Base-by-base conservation (phyloP, 176 grass and related monocot genomes). In the Saccharum officinarum region DNA sequence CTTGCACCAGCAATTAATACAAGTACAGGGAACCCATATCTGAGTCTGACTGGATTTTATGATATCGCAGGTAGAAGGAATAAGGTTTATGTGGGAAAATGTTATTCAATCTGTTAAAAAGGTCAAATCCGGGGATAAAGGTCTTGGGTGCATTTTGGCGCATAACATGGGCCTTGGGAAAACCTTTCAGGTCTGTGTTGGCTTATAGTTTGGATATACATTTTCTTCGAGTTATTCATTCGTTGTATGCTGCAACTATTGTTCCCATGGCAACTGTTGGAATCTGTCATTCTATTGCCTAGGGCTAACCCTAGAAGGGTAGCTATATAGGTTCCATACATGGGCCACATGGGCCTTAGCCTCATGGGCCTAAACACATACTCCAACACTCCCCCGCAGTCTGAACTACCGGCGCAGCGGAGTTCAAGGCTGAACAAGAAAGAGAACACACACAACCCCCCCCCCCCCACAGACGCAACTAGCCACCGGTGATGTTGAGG, bases 21-120 rank as follows among this genome's bases (percentile, higher is more conserved):
- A 28, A 61, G 26, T 37, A 39, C 38, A 49, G 49, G 22, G 47
- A 22, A 7, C 13, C 22, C 72, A 54, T 63, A 78, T 78, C 66
- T 73, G 41, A 67, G 40, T 78, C 66, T 78, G 57, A 85, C 34
- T 28, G 1, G 33, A 55, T 67, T 72, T 83, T 83, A 15, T 87
- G 30, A 68, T 82, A 72, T 82, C 86, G 54, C 77, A 98, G 97
- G 85, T 94, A 81, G 45, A 86, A 69, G 97, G 97, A 69, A 94
- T 98, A 98, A 86, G 84, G 82, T 98, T 98, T 83, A 89, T 98
- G 91, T 98, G 97, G 97, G 97, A 98, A 86, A 98, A 98, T 87
- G 76, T 95, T 67, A 94, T 98, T 50, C 97, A 98, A 69, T 98
- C 93, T 79, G 91, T 92, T 49, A 95, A 90, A 88, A 95, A 90